A percentile compares a stretch with the other conserved stretches of the same genome.
These are phyloP conservation scores for Capsicum baccatum DNA, from an alignment of 257 asterid genomes.

Conservation along the genomic window DNA sequence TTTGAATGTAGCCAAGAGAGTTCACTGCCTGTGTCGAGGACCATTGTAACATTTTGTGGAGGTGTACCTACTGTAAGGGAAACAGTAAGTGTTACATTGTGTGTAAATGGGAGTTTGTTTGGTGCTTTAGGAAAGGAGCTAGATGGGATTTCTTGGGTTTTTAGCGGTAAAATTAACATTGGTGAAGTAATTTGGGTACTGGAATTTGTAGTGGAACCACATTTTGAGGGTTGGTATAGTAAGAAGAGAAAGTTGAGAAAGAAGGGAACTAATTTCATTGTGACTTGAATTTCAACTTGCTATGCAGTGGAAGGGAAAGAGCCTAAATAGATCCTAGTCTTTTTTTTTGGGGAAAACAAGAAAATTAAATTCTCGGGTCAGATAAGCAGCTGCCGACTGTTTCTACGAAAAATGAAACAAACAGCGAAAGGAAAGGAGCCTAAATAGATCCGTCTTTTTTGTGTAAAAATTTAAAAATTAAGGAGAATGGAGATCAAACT, in stretches of 20 bases:
- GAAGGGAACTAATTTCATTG: not conserved
- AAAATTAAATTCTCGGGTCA: too few relatives aligned
- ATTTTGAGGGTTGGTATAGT: not conserved
- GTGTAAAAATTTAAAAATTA: too few relatives aligned
- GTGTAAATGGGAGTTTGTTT: constrained; percentile 72
- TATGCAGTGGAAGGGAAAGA: too few relatives aligned
- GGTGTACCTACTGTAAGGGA: constrained; percentile 83
- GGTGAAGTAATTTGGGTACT: not conserved
- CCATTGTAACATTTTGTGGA: constrained; percentile 91
- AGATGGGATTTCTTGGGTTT: constrained; percentile 56
- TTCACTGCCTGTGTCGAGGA: constrained; percentile 94
- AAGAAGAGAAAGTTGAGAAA: not conserved
- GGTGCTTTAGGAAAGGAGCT: constrained; percentile 42
- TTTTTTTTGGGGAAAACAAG: too few relatives aligned
- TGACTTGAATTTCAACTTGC: not conserved
- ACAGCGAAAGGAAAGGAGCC: too few relatives aligned
- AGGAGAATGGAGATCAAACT: too few relatives aligned
- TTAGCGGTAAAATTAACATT: constrained; percentile 56
- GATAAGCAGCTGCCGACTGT: too few relatives aligned
- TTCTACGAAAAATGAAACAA: too few relatives aligned
- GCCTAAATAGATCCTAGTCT: too few relatives aligned
- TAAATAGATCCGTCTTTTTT: too few relatives aligned
- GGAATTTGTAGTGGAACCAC: not conserved
- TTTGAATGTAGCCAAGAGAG: constrained; percentile 94
- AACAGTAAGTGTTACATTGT: constrained; percentile 88